A percentile compares a stretch with the other conserved stretches of the same genome.
Conservation (phyloP, 768 basidiomycete genomes). For the Kwoniella bestiolae region DNA sequence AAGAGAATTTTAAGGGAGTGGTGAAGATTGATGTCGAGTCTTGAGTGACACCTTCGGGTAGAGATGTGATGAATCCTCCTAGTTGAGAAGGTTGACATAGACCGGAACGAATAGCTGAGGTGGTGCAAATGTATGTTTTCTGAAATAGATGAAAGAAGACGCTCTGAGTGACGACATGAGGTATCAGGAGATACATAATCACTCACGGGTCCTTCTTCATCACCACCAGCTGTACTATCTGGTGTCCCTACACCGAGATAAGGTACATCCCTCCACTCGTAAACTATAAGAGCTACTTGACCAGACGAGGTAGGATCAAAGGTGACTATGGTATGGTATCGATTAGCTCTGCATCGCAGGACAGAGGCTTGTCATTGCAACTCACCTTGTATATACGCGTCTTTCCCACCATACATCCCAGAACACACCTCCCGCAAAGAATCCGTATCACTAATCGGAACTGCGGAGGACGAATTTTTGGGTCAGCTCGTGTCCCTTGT, state of each 20-base stretch:
- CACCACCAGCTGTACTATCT: constrained; percentile 48
- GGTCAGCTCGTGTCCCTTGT: background rate
- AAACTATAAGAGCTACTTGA: constrained; percentile 90
- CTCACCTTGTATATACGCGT: constrained; percentile 69
- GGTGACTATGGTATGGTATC: constrained; percentile 61
- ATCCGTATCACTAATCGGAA: constrained; percentile 70
- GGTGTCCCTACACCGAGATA: constrained; percentile 69
- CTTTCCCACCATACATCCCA: constrained; percentile 84
- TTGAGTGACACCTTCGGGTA: constrained; percentile 67
- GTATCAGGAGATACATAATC: background rate
- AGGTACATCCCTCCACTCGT: constrained; percentile 87
- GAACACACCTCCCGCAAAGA: constrained; percentile 88
- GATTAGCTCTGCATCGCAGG: background rate
- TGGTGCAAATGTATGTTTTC: constrained; percentile 94
- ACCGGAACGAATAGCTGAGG: constrained; percentile 67
- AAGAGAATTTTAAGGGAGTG: constrained; percentile 69
- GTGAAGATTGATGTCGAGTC: constrained; percentile 87
- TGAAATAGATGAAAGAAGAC: constrained; percentile 58
- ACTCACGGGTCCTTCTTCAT: constrained; percentile 37
- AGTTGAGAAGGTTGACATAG: constrained; percentile 72
- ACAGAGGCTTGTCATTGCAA: background rate
- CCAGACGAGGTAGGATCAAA: constrained; percentile 80
- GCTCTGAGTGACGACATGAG: constrained; percentile 31
- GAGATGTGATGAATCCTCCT: constrained; percentile 85
- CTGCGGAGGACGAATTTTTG: constrained; percentile 18